A percentile compares a stretch with the other conserved stretches of the same genome.
Conservation (phyloP, 2,329 filamentous ascomycete species). For the Pseudocercospora crystallina region DNA sequence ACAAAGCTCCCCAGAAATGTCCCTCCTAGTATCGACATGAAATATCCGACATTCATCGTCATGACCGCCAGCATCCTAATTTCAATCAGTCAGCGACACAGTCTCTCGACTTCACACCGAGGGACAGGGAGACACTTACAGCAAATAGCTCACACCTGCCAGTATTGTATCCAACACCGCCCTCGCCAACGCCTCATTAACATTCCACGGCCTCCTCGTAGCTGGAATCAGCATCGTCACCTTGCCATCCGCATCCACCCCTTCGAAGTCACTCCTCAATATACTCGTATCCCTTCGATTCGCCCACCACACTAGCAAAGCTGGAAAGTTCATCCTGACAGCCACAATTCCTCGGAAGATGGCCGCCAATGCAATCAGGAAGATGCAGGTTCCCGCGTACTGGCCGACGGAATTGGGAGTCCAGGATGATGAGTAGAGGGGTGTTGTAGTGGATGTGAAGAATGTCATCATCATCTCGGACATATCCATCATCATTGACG, state of each 20-base stretch:
- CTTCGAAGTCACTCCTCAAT: constrained; percentile 9
- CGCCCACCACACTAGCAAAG: constrained; percentile 16
- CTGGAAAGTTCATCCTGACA: constrained; percentile 23
- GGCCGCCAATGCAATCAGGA: constrained; percentile 73
- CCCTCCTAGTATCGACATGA: constrained; percentile 70
- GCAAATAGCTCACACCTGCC: constrained; percentile 73
- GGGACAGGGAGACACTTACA: constrained; percentile 59
- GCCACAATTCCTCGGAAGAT: constrained; percentile 58
- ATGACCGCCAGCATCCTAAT: constrained; percentile 92
- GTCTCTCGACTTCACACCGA: neutral
- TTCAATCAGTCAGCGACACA: neutral
- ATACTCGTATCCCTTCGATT: constrained; percentile 17
- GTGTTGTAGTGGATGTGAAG: constrained; percentile 60
- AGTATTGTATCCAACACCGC: constrained; percentile 68
- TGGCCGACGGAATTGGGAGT: constrained; percentile 65
- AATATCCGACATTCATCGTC: constrained; percentile 83
- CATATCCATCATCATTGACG: constrained; percentile 36
- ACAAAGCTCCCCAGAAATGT: constrained; percentile 67
- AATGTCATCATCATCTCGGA: constrained; percentile 59
- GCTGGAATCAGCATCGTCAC: constrained; percentile 23
- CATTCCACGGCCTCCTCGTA: constrained; percentile 66
- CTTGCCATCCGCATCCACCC: constrained; percentile 11
- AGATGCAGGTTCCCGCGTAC: constrained; percentile 87
- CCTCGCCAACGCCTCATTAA: constrained; percentile 72
- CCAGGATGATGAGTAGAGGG: constrained; percentile 69